Conservation (phyloP, 164 flowering plant species). For the Aristolochia californica region DNA sequence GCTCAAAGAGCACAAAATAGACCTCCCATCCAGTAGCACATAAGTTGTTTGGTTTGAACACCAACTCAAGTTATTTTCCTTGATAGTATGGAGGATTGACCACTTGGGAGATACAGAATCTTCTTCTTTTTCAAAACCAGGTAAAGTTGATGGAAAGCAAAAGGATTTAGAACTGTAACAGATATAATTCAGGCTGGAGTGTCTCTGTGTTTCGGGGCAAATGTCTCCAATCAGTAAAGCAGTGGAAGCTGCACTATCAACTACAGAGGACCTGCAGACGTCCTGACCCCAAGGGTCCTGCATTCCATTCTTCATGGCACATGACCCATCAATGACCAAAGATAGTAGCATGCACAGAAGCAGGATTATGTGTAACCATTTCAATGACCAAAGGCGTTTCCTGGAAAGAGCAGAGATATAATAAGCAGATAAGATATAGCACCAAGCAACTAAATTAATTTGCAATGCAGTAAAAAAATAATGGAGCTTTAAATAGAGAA, state of each 20-base stretch:
- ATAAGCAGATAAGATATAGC: too few species aligned
- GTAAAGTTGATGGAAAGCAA: conserved; percentile 60
- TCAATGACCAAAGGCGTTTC: conserved; percentile 18
- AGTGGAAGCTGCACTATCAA: conserved; percentile 11
- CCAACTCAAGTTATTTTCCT: conserved; percentile 34
- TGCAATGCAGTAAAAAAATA: too few species aligned
- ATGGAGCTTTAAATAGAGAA: too few species aligned
- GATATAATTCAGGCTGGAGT: conserved; percentile 14
- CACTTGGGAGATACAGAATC: conserved; percentile 13
- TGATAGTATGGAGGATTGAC: conserved; percentile 7
- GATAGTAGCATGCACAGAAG: conserved; percentile 20
- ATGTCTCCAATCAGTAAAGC: conserved; percentile 21
- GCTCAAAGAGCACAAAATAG: conserved; percentile 41
- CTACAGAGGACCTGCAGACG: conserved; percentile 19
- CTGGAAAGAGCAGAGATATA: conserved; percentile 20
- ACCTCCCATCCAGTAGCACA: conserved; percentile 30
- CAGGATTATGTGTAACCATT: conserved; percentile 18
- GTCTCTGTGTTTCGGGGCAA: conserved; percentile 9
- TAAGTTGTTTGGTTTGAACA: conserved; percentile 23
- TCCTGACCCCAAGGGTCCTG: conserved; percentile 21
- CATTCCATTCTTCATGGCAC: conserved; percentile 14
- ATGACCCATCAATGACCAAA: conserved; percentile 23
- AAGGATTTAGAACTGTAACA: conserved; percentile 32
- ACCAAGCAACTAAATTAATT: too few species aligned
- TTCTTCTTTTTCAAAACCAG: conserved; percentile 23